Evolutionary conservation across 2,329 filamentous ascomycete species (phyloP).

Genomic region (Beauveria sp.): DNA sequence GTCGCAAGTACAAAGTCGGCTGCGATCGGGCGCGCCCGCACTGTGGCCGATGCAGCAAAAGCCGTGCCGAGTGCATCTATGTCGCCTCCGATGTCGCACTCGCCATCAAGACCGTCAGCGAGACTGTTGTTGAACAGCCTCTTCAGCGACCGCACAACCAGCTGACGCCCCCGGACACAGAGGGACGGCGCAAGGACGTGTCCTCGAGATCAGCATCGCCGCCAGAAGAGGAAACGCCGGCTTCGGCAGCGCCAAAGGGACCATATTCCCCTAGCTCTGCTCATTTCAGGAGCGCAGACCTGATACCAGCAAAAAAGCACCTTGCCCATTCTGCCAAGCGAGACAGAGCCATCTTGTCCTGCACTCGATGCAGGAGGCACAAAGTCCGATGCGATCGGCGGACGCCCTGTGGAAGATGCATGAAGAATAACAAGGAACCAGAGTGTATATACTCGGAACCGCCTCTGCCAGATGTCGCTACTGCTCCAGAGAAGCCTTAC

Average conservation of each 20-base stretch:
- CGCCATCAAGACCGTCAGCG: neutral
- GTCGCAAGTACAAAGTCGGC: slow-evolving; percentile 11
- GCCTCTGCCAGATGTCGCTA: neutral
- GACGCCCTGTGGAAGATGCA: slow-evolving; percentile 9
- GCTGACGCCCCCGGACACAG: neutral
- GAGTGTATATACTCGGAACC: slow-evolving; percentile 6
- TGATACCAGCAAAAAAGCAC: neutral
- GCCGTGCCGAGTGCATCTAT: neutral
- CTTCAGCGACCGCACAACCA: neutral
- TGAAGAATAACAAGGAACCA: slow-evolving; percentile 5
- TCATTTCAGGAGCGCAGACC: neutral
- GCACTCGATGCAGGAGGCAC: slow-evolving; percentile 9
- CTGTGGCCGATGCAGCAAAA: slow-evolving; percentile 4
- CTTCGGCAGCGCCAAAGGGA: neutral
- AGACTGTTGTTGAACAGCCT: neutral
- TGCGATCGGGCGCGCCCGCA: slow-evolving; percentile 3
- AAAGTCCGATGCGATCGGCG: slow-evolving; percentile 9
- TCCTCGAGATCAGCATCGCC: neutral
- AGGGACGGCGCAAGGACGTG: neutral
- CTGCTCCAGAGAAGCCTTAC: neutral
- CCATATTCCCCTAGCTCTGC: neutral
- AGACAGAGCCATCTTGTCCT: slow-evolving; percentile 10
- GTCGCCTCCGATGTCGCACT: neutral
- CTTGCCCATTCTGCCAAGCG: neutral
- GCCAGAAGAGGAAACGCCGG: neutral